phyloP scores from a whole-genome alignment of 2,329 filamentous ascomycete genomes.

The Aureobasidium sp. region DNA sequence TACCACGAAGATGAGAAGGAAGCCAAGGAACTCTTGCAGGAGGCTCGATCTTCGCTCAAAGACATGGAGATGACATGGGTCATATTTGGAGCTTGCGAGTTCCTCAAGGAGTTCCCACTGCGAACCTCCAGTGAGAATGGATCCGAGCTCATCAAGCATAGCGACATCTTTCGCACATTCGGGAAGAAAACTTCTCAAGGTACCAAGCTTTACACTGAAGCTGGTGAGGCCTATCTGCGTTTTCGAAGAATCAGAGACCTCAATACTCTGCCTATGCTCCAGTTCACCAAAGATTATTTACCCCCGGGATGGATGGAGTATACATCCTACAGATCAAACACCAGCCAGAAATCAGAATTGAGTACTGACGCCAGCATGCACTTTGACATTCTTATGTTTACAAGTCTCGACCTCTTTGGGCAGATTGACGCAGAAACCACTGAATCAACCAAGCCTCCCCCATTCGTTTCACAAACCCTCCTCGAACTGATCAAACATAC shows the following conservation, averaged over 20 bases:
- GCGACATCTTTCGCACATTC: conserved; percentile 1
- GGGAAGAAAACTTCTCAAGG: not conserved
- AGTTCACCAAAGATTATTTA: not conserved
- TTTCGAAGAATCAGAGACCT: not conserved
- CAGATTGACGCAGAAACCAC: not conserved
- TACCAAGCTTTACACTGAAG: not conserved
- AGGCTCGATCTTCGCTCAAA: not conserved
- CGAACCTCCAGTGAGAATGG: not conserved
- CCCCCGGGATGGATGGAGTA: not conserved
- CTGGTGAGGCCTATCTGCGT: not conserved
- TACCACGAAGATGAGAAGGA: not conserved
- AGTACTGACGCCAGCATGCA: not conserved
- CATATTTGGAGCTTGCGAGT: not conserved
- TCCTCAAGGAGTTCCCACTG: not conserved
- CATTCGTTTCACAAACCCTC: not conserved
- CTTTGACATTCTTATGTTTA: not conserved
- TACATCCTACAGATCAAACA: not conserved
- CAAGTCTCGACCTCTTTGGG: not conserved
- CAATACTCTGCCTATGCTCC: not conserved
- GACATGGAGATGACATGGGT: not conserved
- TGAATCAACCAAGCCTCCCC: not conserved
- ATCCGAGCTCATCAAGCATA: not conserved
- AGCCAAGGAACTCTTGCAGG: not conserved
- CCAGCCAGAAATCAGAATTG: not conserved
- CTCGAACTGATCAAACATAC: conserved; percentile 53